These are phyloP conservation scores for Leccinum obscurum DNA, from an alignment of 768 basidiomycete species.

Conservation along the genomic window DNA sequence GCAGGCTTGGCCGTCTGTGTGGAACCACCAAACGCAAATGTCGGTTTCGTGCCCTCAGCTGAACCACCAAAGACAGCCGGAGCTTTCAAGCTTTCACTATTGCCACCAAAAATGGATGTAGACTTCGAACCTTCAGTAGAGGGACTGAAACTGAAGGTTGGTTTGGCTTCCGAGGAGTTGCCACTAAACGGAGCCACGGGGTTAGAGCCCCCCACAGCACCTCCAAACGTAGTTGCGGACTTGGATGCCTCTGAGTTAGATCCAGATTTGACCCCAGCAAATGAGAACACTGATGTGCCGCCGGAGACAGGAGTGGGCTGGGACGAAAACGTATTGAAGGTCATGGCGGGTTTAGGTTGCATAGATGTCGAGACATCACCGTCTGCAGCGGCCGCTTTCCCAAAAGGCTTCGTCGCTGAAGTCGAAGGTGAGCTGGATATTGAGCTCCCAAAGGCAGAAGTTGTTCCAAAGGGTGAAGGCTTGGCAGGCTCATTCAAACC, in stretches of 20 bases:
- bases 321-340: conserved; percentile 19
- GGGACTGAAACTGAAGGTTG: conserved; percentile 13
- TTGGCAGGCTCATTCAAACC: conserved; percentile 27
- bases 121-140: conserved; percentile 17
- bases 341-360: conserved; percentile 18
- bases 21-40: conserved; percentile 11
- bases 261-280: conserved; percentile 15
- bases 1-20: conserved; percentile 7
- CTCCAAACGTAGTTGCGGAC: conserved; percentile 19
- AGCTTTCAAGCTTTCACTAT: conserved; percentile 6
- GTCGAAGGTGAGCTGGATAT: conserved; percentile 14
- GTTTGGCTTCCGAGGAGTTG: conserved; percentile 12
- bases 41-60: conserved; percentile 10
- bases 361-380: conserved; percentile 24
- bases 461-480: conserved; percentile 19
- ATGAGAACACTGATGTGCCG: conserved; percentile 19
- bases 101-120: conserved; percentile 11
- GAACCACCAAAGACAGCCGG: conserved; percentile 5
- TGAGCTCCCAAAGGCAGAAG: conserved; percentile 25
- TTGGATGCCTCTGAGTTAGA: conserved; percentile 22
- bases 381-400: conserved; percentile 13
- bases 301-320: conserved; percentile 19
- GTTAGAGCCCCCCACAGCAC: conserved; percentile 3
- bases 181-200: conserved; percentile 7
- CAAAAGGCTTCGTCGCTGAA: conserved; percentile 14